These are phyloP conservation scores for Xylaria sp. DNA, from an alignment of 2,329 filamentous ascomycete species.

Conservation along the genomic window DNA sequence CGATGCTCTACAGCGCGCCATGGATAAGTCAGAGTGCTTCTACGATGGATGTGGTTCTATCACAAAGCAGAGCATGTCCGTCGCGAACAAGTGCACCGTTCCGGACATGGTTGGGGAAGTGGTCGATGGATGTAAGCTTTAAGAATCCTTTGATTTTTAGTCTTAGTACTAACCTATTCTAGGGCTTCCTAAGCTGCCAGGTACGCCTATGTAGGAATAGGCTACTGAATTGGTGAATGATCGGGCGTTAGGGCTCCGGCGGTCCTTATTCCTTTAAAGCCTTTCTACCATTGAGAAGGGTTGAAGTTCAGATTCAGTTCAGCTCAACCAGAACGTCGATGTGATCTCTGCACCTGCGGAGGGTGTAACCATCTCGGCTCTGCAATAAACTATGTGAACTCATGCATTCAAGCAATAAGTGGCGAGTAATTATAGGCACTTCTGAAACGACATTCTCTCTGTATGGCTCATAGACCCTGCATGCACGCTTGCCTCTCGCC, in stretches of 20 bases:
- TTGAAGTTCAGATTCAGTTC: not conserved
- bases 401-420: too few species aligned
- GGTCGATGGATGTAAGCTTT: constrained; percentile 45
- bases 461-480: too few species aligned
- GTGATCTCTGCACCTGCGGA: not conserved
- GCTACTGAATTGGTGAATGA: not conserved
- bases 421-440: too few species aligned
- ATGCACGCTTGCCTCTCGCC: too few species aligned
- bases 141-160: not conserved
- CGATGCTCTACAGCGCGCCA: constrained; percentile 48
- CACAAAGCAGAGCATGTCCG: constrained; percentile 44
- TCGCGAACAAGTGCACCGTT: constrained; percentile 43
- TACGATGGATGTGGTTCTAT: constrained; percentile 48
- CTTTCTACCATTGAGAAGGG: too few species aligned
- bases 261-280: not conserved
- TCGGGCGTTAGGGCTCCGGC: not conserved
- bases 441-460: too few species aligned
- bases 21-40: constrained; percentile 53
- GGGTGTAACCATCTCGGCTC: too few species aligned
- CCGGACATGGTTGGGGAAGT: constrained; percentile 43
- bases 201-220: constrained; percentile 31
- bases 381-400: too few species aligned
- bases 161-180: not conserved
- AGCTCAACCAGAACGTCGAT: constrained; percentile 1
- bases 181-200: constrained; percentile 34